phyloP scores from a whole-genome alignment of 1,139 yeast species.

The Scheffersomyces quercinus region DNA sequence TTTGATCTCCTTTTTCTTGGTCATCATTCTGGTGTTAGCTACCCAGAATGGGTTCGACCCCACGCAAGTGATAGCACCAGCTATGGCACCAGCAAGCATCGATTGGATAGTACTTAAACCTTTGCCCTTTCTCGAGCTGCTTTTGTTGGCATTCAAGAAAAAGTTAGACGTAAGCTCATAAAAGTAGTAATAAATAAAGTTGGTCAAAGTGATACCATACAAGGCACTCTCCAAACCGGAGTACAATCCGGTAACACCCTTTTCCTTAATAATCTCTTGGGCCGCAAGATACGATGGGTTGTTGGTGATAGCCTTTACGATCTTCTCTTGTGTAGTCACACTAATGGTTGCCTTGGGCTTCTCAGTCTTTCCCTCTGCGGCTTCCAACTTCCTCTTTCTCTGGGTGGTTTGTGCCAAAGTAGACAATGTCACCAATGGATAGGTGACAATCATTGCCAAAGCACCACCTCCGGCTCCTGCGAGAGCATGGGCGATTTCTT shows the following conservation, averaged over 20 bases:
- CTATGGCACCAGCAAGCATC: slow-evolving; percentile 77
- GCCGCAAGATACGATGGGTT: slow-evolving; percentile 35
- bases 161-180: slow-evolving; percentile 70
- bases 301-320: slow-evolving; percentile 19
- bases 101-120: slow-evolving; percentile 70
- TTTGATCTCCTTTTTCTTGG: slow-evolving; percentile 42
- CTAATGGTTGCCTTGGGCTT: slow-evolving; percentile 8
- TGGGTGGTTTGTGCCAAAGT: slow-evolving; percentile 78
- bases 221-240: slow-evolving; percentile 87
- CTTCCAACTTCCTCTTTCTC: slow-evolving; percentile 38
- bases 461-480: slow-evolving; percentile 96
- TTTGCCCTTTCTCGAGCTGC: slow-evolving; percentile 23
- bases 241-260: slow-evolving; percentile 74
- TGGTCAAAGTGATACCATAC: slow-evolving; percentile 82
- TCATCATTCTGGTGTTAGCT: slow-evolving; percentile 81
- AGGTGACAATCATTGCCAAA: slow-evolving; percentile 78
- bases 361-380: slow-evolving; percentile 13
- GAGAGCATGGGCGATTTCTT: slow-evolving; percentile 77
- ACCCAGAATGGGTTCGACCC: slow-evolving; percentile 97
- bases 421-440: slow-evolving; percentile 81
- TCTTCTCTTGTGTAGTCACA: slow-evolving; percentile 18
- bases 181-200: slow-evolving; percentile 87
- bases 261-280: slow-evolving; percentile 53
- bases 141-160: slow-evolving; percentile 39
- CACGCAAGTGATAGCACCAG: slow-evolving; percentile 84